Base-by-base conservation (phyloP, 2,329 filamentous ascomycete species). In the Talaromyces verruculosus region DNA sequence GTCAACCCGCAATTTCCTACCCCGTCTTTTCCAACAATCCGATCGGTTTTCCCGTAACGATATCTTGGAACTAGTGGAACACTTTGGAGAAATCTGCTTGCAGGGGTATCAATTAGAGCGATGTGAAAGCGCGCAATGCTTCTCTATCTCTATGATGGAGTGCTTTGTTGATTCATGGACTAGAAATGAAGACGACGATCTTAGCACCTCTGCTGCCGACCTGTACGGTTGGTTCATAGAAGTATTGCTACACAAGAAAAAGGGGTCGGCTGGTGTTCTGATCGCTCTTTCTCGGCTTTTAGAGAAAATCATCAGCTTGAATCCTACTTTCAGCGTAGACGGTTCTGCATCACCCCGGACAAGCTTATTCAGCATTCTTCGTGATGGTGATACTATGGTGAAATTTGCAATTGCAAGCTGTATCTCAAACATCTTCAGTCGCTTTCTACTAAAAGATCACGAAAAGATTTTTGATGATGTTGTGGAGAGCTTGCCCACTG, bases 401-500 rank as follows among this genome's bases (percentile, higher is more conserved):
- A 95, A 96, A 72, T 93, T 91, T 72, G 86, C 85, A 67, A 86
- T 97, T 63, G 89, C 90, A 0, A 82, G 87, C 64, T 84, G 85
- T 2, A 81, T 98, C 19, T 87, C 92, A 0, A 82, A 83, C 5
- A 83, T 99, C 30, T 99, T 99, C 75, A 85, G 88, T 13, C 84
- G 91, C 1, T 98, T 91, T 72, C 84, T 93, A n/a, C 83, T 97
- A 1, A 90, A 89, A 70, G 84, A 90, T 55, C 95, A 99, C 71
- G 91, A 96, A 65, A 86, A 88, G 5, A 87, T 98, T 15, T 92
- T 97, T 69, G 84, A 92, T 41, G 92, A 98, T 73, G 85, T 99
- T 13, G 81, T 96, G n/a, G 83, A 87, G 19, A 91, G 84, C 70
- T 82, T 99, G n/a, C 92, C 94, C 0, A 84, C 84, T 2, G 88